Evolutionary conservation across 2,329 filamentous ascomycete genomes (phyloP).

Genomic region (Aspergillus niger): DNA sequence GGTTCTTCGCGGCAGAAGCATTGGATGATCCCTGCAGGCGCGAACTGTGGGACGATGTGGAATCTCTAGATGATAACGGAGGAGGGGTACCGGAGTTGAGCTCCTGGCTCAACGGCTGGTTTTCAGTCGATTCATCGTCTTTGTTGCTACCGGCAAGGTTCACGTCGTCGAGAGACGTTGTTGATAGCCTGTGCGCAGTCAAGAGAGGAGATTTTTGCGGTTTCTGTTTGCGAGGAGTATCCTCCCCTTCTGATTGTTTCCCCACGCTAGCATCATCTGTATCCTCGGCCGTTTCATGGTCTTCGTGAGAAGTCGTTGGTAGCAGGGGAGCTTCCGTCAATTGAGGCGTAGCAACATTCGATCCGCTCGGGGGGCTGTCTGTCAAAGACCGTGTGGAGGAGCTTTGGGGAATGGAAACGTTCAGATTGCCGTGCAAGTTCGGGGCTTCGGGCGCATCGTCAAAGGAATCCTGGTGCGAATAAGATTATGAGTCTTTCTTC

Average conservation of each 20-base stretch:
- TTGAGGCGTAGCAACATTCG: slow-evolving; percentile 38
- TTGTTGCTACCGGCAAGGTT: slow-evolving; percentile 63
- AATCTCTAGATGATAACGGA: slow-evolving; percentile 36
- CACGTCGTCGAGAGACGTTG: slow-evolving; percentile 64
- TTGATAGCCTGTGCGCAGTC: slow-evolving; percentile 57
- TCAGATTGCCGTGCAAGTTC: slow-evolving; percentile 30
- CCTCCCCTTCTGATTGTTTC: slow-evolving; percentile 33
- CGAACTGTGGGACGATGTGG: slow-evolving; percentile 33
- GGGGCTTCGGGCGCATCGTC: slow-evolving; percentile 70
- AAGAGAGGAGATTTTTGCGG: slow-evolving; percentile 55
- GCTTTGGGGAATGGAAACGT: slow-evolving; percentile 36
- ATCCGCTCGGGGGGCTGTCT: slow-evolving; percentile 45
- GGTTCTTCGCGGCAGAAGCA: slow-evolving; percentile 52
- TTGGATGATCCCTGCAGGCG: slow-evolving; percentile 61
- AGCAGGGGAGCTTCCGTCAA: slow-evolving; percentile 34
- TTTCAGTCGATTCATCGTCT: slow-evolving; percentile 45
- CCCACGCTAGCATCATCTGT: slow-evolving; percentile 28
- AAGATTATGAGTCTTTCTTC: slow-evolving; percentile 14
- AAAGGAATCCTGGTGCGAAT: slow-evolving; percentile 66
- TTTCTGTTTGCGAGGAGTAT: slow-evolving; percentile 38
- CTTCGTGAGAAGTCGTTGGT: slow-evolving; percentile 31
- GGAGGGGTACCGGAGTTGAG: slow-evolving; percentile 33
- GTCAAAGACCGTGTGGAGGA: slow-evolving; percentile 65
- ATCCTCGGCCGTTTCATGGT: slow-evolving; percentile 24
- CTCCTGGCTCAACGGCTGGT: slow-evolving; percentile 27